Percentiles rank a stretch among this genome's conserved stretches.
Evolutionary conservation across 441 rosid genomes (phyloP).

Genomic region (Lagerstroemia fauriei): DNA sequence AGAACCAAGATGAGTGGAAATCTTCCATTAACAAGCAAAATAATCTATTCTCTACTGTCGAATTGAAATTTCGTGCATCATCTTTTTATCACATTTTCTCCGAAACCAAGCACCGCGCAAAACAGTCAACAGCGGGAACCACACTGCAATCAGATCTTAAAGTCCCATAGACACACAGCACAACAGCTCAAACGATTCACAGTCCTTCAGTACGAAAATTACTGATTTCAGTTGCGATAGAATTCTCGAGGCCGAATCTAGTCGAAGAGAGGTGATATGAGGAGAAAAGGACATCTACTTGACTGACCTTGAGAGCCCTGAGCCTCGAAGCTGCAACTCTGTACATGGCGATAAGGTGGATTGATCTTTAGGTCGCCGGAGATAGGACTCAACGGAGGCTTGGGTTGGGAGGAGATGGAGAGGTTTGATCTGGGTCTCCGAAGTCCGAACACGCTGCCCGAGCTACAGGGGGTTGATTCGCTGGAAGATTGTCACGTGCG

Average conservation of each 20-base stretch:
- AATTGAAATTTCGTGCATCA: neutral
- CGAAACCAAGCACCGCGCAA: neutral
- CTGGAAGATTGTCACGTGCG: no score
- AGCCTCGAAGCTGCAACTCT: conserved; percentile 58
- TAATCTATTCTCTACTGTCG: neutral
- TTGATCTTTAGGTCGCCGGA: conserved; percentile 13
- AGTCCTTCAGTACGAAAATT: neutral
- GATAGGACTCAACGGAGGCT: conserved; percentile 3
- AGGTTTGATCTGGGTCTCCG: no score
- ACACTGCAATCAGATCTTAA: neutral
- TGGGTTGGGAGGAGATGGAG: neutral
- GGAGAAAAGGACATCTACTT: neutral
- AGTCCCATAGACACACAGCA: neutral
- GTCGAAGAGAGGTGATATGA: conserved; percentile 14
- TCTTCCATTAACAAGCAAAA: no score
- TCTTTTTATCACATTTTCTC: neutral
- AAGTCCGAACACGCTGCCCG: no score
- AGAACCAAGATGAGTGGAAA: neutral
- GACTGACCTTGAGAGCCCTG: conserved; percentile 56
- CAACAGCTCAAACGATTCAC: neutral
- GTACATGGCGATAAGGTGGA: conserved; percentile 43
- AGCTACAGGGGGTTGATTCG: no score
- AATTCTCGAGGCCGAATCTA: neutral
- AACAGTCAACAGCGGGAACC: neutral
- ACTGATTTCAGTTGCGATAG: neutral